These are phyloP conservation scores for Aureobasidium namibiae DNA, from an alignment of 2,329 filamentous ascomycete species.

Conservation along the genomic window DNA sequence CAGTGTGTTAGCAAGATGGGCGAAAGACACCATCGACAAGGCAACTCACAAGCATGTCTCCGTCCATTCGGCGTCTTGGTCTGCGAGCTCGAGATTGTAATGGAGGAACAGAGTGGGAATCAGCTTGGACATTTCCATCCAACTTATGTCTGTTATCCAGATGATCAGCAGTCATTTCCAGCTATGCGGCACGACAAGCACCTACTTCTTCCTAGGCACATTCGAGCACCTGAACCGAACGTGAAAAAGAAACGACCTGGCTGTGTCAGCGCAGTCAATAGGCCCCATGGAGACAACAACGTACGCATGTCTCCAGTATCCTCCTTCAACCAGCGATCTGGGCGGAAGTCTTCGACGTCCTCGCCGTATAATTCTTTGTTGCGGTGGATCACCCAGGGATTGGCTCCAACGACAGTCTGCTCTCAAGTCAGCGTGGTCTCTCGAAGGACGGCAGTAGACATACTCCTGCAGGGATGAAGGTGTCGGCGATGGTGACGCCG, in stretches of 20 bases:
- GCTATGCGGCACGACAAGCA: not conserved
- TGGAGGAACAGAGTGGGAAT: constrained; percentile 29
- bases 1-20: not conserved
- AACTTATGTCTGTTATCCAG: constrained; percentile 22
- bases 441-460: not conserved
- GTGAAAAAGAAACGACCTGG: constrained; percentile 28
- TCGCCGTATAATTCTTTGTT: constrained; percentile 23
- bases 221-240: constrained; percentile 26
- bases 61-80: constrained; percentile 24
- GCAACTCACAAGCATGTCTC: constrained; percentile 21
- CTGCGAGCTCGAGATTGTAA: constrained; percentile 27
- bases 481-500: constrained; percentile 29
- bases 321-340: constrained; percentile 28
- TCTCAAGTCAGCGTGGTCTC: not conserved
- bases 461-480: constrained; percentile 23
- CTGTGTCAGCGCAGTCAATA: not conserved
- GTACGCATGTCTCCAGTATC: constrained; percentile 17
- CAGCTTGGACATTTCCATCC: constrained; percentile 30
- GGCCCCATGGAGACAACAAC: not conserved
- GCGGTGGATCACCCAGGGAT: constrained; percentile 28
- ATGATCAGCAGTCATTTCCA: not conserved
- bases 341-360: constrained; percentile 27
- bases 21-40: not conserved
- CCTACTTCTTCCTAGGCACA: constrained; percentile 19
- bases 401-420: constrained; percentile 22